Evolutionary conservation across 1,139 yeast species (phyloP).

Genomic region (Yamadazyma triangularis): DNA sequence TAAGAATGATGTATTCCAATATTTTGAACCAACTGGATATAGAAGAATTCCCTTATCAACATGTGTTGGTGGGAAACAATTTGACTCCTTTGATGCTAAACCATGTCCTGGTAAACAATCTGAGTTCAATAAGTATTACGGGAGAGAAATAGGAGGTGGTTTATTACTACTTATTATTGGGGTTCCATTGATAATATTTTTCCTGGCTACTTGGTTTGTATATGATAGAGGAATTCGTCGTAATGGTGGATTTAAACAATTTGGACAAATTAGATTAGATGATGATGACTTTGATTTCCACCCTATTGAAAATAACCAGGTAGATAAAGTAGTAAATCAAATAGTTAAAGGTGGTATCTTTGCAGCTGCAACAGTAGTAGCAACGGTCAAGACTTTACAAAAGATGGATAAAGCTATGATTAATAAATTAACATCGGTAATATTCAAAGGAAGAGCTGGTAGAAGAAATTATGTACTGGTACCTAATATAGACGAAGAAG

Average conservation of each 20-base stretch:
- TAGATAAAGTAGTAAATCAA: constrained; percentile 58
- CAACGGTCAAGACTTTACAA: constrained; percentile 34
- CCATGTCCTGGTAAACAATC: constrained; percentile 86
- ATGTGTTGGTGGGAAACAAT: constrained; percentile 40
- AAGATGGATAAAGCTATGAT: constrained; percentile 32
- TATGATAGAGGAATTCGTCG: constrained; percentile 79
- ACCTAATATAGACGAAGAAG: constrained; percentile 43
- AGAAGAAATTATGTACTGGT: constrained; percentile 40
- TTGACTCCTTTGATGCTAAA: constrained; percentile 63
- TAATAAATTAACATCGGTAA: constrained; percentile 29
- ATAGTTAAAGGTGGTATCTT: constrained; percentile 62
- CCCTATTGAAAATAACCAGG: constrained; percentile 61
- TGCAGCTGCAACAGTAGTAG: constrained; percentile 40
- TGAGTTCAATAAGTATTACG: constrained; percentile 57
- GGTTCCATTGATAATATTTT: constrained; percentile 56
- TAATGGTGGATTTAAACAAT: constrained; percentile 73
- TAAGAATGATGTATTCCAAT: constrained; percentile 52
- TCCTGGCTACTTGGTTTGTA: constrained; percentile 62
- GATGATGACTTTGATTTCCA: constrained; percentile 51
- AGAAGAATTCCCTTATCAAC: constrained; percentile 43
- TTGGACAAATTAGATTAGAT: constrained; percentile 84
- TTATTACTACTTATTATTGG: constrained; percentile 49
- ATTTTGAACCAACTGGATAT: constrained; percentile 43
- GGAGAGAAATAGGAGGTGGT: constrained; percentile 53
- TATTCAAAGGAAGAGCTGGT: constrained; percentile 40